Conservation (phyloP, 495 filamentous ascomycete species). For the Acidiella bohemica region DNA sequence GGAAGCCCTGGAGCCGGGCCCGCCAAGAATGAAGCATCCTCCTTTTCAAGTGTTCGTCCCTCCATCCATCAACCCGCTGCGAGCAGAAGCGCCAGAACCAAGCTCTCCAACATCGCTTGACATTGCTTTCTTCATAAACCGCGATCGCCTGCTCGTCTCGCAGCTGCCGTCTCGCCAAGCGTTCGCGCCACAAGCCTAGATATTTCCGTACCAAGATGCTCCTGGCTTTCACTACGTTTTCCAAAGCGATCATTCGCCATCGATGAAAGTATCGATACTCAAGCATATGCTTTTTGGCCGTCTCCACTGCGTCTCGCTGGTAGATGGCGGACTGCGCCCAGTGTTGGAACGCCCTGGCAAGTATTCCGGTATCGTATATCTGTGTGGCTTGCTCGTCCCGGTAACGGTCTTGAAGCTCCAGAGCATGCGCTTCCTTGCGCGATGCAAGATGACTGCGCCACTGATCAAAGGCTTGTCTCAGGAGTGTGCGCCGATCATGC, state of each 20-base stretch:
- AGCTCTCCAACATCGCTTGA: conserved; percentile 4
- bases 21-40: conserved; percentile 12
- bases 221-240: conserved; percentile 54
- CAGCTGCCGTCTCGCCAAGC: conserved; percentile 25
- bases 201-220: conserved; percentile 46
- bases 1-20: no score
- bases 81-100: conserved; percentile 21
- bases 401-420: conserved; percentile 23
- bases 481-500: conserved; percentile 39
- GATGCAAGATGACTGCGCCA: conserved; percentile 42
- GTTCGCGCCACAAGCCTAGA: conserved; percentile 42
- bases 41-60: conserved; percentile 6
- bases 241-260: conserved; percentile 60
- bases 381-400: neutral
- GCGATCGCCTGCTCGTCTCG: conserved; percentile 13
- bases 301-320: conserved; percentile 42
- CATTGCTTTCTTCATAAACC: conserved; percentile 6
- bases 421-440: conserved; percentile 39
- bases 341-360: conserved; percentile 60
- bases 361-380: conserved; percentile 23
- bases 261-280: conserved; percentile 61
- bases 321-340: conserved; percentile 55
- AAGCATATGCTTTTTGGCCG: conserved; percentile 54
- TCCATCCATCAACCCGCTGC: conserved; percentile 11
- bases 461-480: conserved; percentile 42